Evolutionary conservation across 805 yeast species (phyloP), one percentile per base, ranked within the genome.

Genomic region (Tetrapisispora pingtungensis): DNA sequence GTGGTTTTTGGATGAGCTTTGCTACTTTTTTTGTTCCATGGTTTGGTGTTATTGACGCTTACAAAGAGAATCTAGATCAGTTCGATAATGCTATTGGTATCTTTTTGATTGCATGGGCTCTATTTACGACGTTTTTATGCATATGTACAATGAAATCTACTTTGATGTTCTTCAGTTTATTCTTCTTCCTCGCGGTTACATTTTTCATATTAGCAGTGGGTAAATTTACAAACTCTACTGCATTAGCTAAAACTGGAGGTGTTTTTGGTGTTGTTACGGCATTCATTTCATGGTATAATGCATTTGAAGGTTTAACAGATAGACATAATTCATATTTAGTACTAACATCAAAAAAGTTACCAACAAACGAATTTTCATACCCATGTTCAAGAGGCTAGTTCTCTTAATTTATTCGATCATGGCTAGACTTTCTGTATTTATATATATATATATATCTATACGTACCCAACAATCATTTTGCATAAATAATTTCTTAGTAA

Each of bases 1-100:
- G 88, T 41, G 82, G 80, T 3, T 82, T 81, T 61, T 81, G 88
- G 88, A 56, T 80, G 53, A 64, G 80, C 18, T 82, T 64, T 54
- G 81, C 76, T 22, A 80, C 85, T 1, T 70, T 82, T 37, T 62
- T 72, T 48, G 66, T 80, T 31, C 71, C 72, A 10, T 72, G 77
- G 56, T 82, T 81, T 59, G 83, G 83, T 28, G 76, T 81, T 44
- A 62, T 61, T 18, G 66, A 61, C 4, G 79, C 86, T 13, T 81
- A 78, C 52, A 58, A 56, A 4, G 71, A 62, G 33, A 56, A 54
- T 17, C 57, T 56, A 17, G 53, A 53, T 3, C 66, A 68, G 42
- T 59, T 74, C 19, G 61, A 54, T 10, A 68, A 72, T 51, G 84
- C 82, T 2, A 56, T 80, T n/a, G 84, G 83, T 0, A 71, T 81